Percentiles rank a stretch among this genome's conserved stretches.
These are phyloP conservation scores for Boletus fagicola DNA, from an alignment of 768 basidiomycete genomes.

Conservation along the genomic window DNA sequence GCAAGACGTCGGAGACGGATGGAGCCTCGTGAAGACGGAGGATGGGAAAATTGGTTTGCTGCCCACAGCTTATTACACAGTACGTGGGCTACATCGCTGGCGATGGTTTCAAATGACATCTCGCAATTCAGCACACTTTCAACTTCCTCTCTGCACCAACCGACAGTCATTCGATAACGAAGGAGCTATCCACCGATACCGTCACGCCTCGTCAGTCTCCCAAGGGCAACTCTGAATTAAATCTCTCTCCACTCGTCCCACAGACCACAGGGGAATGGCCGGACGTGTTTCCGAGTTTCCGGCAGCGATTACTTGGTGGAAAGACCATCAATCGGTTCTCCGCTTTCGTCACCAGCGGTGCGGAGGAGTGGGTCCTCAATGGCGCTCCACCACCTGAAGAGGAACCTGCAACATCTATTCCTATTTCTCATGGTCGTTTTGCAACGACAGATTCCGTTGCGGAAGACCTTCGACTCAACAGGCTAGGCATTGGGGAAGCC, in stretches of 20 bases:
- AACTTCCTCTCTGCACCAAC: conserved; percentile 55
- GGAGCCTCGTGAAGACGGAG: conserved; percentile 67
- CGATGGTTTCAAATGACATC: not conserved
- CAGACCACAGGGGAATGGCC: conserved; percentile 72
- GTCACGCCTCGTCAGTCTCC: conserved; percentile 49
- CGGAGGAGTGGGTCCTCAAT: conserved; percentile 79
- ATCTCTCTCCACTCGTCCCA: conserved; percentile 47
- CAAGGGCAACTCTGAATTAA: conserved; percentile 20
- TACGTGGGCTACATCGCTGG: conserved; percentile 32
- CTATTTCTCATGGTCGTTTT: conserved; percentile 28
- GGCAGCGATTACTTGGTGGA: conserved; percentile 69
- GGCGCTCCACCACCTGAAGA: conserved; percentile 44
- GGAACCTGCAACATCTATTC: conserved; percentile 17
- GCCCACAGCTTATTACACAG: conserved; percentile 72
- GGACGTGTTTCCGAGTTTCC: conserved; percentile 60
- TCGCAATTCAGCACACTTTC: conserved; percentile 54
- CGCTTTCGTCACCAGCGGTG: conserved; percentile 81
- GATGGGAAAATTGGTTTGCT: conserved; percentile 66
- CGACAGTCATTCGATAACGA: conserved; percentile 22
- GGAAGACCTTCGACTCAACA: conserved; percentile 40
- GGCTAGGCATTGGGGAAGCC: conserved; percentile 51
- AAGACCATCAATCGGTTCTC: conserved; percentile 84
- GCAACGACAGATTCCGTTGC: conserved; percentile 38
- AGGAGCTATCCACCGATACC: conserved; percentile 43
- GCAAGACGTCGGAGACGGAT: conserved; percentile 72